Conservation (phyloP, 139 green algal genomes). For the Chlorella sp. region DNA sequence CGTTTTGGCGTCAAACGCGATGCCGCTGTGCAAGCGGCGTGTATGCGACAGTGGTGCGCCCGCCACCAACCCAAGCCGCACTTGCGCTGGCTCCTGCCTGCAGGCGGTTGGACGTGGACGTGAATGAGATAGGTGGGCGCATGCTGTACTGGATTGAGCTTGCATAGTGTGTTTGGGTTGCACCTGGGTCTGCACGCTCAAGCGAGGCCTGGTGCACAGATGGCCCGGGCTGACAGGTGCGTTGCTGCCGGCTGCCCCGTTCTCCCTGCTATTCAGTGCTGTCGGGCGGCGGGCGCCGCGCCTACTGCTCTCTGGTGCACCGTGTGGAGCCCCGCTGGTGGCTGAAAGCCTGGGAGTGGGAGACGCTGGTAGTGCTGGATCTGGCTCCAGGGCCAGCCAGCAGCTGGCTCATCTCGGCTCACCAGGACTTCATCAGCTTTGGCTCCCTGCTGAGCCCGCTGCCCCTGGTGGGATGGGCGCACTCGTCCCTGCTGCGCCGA, state of each 20-base stretch:
- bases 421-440: not conserved
- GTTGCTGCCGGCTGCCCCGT: not conserved
- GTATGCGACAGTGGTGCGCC: too few relatives aligned
- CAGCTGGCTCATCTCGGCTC: not conserved
- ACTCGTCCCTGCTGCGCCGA: not conserved
- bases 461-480: slow-evolving; percentile 6
- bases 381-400: not conserved
- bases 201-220: too few relatives aligned
- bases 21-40: too few relatives aligned
- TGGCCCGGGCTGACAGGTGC: not conserved
- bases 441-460: slow-evolving; percentile 17
- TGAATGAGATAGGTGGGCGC: slow-evolving; percentile 26
- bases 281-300: not conserved
- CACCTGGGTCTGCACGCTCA: too few relatives aligned
- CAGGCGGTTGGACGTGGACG: slow-evolving; percentile 8
- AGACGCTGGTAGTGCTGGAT: not conserved
- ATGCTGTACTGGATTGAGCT: not conserved
- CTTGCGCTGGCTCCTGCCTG: not conserved
- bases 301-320: not conserved
- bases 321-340: not conserved
- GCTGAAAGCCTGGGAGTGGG: not conserved
- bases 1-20: too few relatives aligned
- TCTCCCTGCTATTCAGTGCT: not conserved
- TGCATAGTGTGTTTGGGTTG: not conserved
- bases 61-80: too few relatives aligned